These are phyloP conservation scores for Cnidoscolus chayamansa DNA, from an alignment of 441 rosid genomes.

Conservation along the genomic window DNA sequence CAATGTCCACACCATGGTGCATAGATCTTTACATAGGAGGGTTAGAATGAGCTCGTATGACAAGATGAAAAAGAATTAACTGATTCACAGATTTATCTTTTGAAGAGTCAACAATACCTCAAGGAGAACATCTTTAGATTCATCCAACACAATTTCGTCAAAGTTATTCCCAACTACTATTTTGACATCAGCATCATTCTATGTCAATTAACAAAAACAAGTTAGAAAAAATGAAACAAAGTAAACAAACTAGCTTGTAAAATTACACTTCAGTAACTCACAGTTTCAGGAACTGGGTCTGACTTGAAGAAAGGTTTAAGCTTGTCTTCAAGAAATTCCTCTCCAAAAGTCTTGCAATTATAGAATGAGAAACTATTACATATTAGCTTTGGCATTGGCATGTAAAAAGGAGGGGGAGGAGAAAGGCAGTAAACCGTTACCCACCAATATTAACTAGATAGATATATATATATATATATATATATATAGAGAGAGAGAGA, in stretches of 20 bases:
- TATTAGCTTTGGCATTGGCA: constrained; percentile 2
- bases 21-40: constrained; percentile 48
- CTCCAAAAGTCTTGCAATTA: constrained; percentile 48
- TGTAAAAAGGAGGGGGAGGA: background rate
- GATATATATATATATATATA: background rate
- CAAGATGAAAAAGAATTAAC: background rate
- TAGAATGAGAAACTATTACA: background rate
- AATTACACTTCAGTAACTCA: constrained; percentile 28
- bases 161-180: constrained; percentile 87
- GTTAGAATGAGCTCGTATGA: constrained; percentile 15
- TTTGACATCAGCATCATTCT: constrained; percentile 96
- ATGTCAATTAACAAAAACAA: constrained; percentile 18
- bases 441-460: background rate
- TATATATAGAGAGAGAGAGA: background rate
- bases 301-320: constrained; percentile 85
- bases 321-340: constrained; percentile 64
- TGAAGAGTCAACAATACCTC: constrained; percentile 51
- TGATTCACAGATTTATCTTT: background rate
- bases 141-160: constrained; percentile 86
- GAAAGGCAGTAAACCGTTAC: background rate
- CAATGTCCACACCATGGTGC: constrained; percentile 99
- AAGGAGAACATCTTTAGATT: constrained; percentile 91
- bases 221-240: constrained; percentile 11
- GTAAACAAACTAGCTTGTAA: background rate
- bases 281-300: constrained; percentile 83